Evolutionary conservation across 2,329 filamentous ascomycete species (phyloP).

Genomic region (Penicillium thymicola): DNA sequence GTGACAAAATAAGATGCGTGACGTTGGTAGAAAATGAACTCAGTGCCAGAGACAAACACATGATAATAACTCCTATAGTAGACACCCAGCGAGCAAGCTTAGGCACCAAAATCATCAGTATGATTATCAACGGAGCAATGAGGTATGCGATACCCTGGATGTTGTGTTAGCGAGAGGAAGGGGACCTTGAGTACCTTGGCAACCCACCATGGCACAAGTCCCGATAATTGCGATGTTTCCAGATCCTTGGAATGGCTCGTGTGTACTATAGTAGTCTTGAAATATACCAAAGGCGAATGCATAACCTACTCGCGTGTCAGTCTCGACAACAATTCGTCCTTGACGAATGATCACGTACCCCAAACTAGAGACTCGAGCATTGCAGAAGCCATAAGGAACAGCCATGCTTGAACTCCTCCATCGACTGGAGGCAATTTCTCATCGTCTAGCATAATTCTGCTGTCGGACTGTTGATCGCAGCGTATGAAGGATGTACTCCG

Average conservation of each 20-base stretch:
- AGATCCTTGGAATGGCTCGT: constrained; percentile 53
- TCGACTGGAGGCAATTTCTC: constrained; percentile 14
- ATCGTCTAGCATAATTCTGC: background rate
- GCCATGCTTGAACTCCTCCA: constrained; percentile 21
- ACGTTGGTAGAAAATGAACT: constrained; percentile 42
- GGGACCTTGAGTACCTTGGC: too few species aligned
- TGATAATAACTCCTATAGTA: constrained; percentile 35
- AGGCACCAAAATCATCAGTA: constrained; percentile 33
- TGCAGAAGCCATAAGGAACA: constrained; percentile 20
- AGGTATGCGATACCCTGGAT: constrained; percentile 30
- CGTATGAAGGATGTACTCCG: background rate
- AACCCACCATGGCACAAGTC: constrained; percentile 57
- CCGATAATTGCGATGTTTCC: constrained; percentile 60
- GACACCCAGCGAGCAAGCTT: constrained; percentile 27
- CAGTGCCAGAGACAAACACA: constrained; percentile 33
- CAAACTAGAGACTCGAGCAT: constrained; percentile 24
- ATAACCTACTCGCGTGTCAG: constrained; percentile 51
- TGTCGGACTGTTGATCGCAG: constrained; percentile 7
- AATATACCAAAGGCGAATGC: constrained; percentile 68
- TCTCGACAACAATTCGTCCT: background rate
- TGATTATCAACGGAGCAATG: constrained; percentile 22
- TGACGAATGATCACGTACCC: constrained; percentile 11
- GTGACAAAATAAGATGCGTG: constrained; percentile 40
- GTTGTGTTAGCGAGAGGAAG: background rate
- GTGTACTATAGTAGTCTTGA: constrained; percentile 63